Percentiles rank a stretch among this genome's conserved stretches.
phyloP scores from a whole-genome alignment of 768 basidiomycete species.

The Hericium rajendrae region DNA sequence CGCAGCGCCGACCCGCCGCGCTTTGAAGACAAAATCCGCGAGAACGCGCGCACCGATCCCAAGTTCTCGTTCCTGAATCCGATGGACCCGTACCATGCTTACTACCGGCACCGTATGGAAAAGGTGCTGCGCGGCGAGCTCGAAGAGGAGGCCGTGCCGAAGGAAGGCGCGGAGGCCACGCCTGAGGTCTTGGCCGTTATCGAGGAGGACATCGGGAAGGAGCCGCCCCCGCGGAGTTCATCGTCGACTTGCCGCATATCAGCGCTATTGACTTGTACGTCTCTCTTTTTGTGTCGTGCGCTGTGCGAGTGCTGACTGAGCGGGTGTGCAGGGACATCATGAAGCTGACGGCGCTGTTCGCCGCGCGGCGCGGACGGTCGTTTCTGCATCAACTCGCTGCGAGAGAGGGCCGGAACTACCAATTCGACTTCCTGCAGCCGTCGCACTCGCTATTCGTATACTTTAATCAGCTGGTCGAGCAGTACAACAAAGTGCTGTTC shows the following conservation, averaged over 20 bases:
- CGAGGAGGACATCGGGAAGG: conserved; percentile 51
- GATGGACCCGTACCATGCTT: conserved; percentile 95
- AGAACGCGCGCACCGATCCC: conserved; percentile 91
- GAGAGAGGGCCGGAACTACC: conserved; percentile 89
- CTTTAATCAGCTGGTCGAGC: conserved; percentile 95
- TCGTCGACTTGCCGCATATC: conserved; percentile 79
- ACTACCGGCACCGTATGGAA: conserved; percentile 90
- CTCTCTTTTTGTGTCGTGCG: not conserved
- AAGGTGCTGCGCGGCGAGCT: conserved; percentile 69
- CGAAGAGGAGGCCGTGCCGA: conserved; percentile 42
- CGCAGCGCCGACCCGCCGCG: conserved; percentile 88
- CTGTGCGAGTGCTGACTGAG: not conserved
- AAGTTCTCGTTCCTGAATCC: conserved; percentile 99
- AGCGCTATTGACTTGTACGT: conserved; percentile 85
- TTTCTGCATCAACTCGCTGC: conserved; percentile 82
- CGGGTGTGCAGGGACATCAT: conserved; percentile 67
- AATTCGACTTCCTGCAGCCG: conserved; percentile 95
- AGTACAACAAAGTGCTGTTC: conserved; percentile 85
- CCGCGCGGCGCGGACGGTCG: conserved; percentile 78
- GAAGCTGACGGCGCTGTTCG: conserved; percentile 92
- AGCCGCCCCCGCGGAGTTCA: conserved; percentile 80
- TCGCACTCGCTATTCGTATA: conserved; percentile 93
- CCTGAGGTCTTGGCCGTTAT: conserved; percentile 1
- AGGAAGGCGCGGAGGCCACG: conserved; percentile 5
- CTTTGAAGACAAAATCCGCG: conserved; percentile 96